A percentile compares a stretch with the other conserved stretches of the same genome.
Evolutionary conservation across 805 yeast species (phyloP).

Genomic region (Hanseniaspora thailandica): DNA sequence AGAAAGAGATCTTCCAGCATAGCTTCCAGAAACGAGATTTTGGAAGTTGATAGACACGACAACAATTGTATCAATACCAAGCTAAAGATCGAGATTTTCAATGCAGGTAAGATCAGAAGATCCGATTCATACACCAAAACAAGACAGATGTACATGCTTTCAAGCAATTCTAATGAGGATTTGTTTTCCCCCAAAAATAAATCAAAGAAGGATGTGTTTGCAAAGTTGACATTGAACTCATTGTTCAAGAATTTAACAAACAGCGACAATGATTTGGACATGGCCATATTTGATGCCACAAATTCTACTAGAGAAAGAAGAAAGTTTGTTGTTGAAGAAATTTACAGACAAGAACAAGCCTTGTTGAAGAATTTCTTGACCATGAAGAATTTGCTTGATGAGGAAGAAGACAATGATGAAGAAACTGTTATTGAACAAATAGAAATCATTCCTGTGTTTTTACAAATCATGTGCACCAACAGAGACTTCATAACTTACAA

Average conservation of each 20-base stretch:
- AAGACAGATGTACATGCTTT: slow-evolving; percentile 20
- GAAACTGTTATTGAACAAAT: slow-evolving; percentile 14
- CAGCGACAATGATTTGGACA: slow-evolving; percentile 34
- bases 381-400: slow-evolving; percentile 9
- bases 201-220: slow-evolving; percentile 40
- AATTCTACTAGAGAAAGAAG: slow-evolving; percentile 40
- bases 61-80: slow-evolving; percentile 2
- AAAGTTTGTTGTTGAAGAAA: slow-evolving; percentile 22
- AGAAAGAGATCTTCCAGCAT: not conserved
- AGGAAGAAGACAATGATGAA: not conserved
- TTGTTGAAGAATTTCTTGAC: slow-evolving; percentile 17
- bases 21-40: not conserved
- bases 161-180: slow-evolving; percentile 31
- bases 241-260: slow-evolving; percentile 32
- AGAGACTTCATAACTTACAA: slow-evolving; percentile 43
- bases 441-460: slow-evolving; percentile 38
- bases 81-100: slow-evolving; percentile 40
- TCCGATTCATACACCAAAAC: slow-evolving; percentile 32
- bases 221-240: slow-evolving; percentile 39
- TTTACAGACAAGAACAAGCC: slow-evolving; percentile 15
- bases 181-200: slow-evolving; percentile 34
- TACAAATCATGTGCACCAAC: slow-evolving; percentile 52
- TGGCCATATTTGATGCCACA: slow-evolving; percentile 52
- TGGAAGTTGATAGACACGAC: not conserved
- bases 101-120: slow-evolving; percentile 65